Conservation (phyloP, 2,329 filamentous ascomycete genomes). For the Dactylellina leptospora region DNA sequence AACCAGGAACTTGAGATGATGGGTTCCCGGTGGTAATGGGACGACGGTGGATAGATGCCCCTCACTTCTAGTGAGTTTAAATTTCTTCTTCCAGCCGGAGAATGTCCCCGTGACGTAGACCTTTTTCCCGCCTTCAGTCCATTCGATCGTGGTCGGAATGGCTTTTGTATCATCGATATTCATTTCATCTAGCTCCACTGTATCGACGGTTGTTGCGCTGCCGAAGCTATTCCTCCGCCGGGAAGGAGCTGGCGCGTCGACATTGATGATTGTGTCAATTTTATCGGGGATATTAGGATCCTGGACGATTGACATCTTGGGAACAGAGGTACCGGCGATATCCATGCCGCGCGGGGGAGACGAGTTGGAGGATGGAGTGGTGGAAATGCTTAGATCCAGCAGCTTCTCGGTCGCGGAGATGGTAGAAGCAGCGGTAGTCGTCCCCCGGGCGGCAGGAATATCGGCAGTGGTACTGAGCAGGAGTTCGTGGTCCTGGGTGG, state of each 20-base stretch:
- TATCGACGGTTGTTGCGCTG: conserved; percentile 49
- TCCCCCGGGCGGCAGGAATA: conserved; percentile 24
- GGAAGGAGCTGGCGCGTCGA: conserved; percentile 40
- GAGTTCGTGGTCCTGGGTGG: conserved; percentile 46
- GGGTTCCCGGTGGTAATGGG: conserved; percentile 87
- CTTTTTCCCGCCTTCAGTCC: conserved; percentile 83
- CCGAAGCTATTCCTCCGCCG: conserved; percentile 50
- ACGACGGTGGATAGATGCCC: conserved; percentile 78
- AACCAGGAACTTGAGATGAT: conserved; percentile 95
- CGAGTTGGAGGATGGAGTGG: conserved; percentile 37
- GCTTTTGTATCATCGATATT: conserved; percentile 79
- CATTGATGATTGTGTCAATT: conserved; percentile 35
- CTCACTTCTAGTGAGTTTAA: conserved; percentile 84
- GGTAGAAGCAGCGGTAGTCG: conserved; percentile 23
- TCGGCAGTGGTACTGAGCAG: conserved; percentile 20
- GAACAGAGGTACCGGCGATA: conserved; percentile 30
- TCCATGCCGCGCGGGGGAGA: conserved; percentile 33
- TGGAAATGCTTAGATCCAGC: conserved; percentile 44
- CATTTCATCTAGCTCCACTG: conserved; percentile 66
- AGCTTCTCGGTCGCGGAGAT: conserved; percentile 47
- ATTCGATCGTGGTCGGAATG: conserved; percentile 85
- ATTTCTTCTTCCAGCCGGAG: conserved; percentile 96
- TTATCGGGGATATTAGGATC: conserved; percentile 37
- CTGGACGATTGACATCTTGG: conserved; percentile 47
- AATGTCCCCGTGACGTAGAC: conserved; percentile 98